Evolutionary conservation across 257 asterid species (phyloP), one percentile per base, ranked within the genome.

Genomic region (Ballota nigra): DNA sequence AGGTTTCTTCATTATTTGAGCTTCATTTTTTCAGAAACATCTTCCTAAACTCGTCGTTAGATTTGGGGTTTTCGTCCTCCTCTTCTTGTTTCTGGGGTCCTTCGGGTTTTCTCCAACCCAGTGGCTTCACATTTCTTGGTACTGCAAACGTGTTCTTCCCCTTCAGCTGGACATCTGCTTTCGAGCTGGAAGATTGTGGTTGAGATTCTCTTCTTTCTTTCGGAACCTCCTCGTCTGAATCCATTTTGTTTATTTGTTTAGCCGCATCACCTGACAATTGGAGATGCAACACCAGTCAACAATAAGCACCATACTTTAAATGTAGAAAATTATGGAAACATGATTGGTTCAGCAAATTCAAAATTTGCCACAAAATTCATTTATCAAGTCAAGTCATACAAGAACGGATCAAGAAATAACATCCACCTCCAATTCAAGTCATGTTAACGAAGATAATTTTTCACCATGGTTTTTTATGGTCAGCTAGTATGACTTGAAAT

Each of bases 1-100:
- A 24, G n/a, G 20, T 56, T 56, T 57, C 36, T 9, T 57, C 38
- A 20, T n/a, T 16, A 26, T 51, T 18, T 26, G 45, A 29, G 16
- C 34, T 8, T 56, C 34, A 85, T 70, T 69, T 61, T 76, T 83
- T 85, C 73, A 89, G 9, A 52, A 95, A 70, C 96, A 95, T 87
- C 82, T 89, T 89, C 82, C 96, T 86, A 92, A 92, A 95, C 82
- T 92, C 99, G 1, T 89, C 96, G 47, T 95, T 95, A 16, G 99
- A 91, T 89, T 87, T 91, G 45, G 95, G 96, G 62, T 52, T 82
- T 73, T 86, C 93, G 16, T 84, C 92, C 23, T 67, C 96, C 15
- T 69, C 64, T 63, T 47, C 49, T 1, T 64, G 77, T 68, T 77
- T 79, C 53, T 73, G 70, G n/a, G 76, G 41, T 64, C 67, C 80